Evolutionary conservation across 1,284 basidiomycete genomes (phyloP).

Genomic region (Pseudozyma sp.): DNA sequence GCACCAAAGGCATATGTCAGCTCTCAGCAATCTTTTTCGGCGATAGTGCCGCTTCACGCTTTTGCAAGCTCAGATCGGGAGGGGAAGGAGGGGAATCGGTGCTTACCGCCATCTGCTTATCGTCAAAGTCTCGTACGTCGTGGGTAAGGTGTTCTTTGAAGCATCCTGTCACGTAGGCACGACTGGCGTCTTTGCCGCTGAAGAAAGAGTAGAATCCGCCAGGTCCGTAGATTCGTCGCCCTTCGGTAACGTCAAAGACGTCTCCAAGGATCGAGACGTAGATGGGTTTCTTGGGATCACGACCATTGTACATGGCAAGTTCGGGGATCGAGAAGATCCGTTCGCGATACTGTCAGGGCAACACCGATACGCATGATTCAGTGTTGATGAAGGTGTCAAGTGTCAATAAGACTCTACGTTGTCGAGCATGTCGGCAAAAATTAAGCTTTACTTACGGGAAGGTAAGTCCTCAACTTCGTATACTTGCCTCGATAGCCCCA

Average conservation of each 20-base stretch:
- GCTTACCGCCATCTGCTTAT: constrained; percentile 51
- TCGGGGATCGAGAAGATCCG: constrained; percentile 79
- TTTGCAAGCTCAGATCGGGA: too few relatives aligned
- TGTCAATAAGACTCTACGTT: neutral
- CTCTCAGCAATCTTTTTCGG: too few relatives aligned
- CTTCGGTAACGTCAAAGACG: constrained; percentile 88
- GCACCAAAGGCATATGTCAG: too few relatives aligned
- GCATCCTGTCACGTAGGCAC: constrained; percentile 67
- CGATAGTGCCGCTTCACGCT: too few relatives aligned
- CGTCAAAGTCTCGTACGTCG: constrained; percentile 63
- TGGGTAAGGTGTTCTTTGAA: constrained; percentile 66
- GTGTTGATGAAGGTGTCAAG: neutral
- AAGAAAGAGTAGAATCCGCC: constrained; percentile 65
- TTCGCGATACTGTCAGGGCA: constrained; percentile 64
- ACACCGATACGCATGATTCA: neutral
- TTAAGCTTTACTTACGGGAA: constrained; percentile 55
- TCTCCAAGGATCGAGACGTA: constrained; percentile 84
- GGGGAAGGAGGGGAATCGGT: too few relatives aligned
- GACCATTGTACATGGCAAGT: constrained; percentile 82
- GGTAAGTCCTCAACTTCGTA: constrained; percentile 54
- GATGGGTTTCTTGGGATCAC: constrained; percentile 77
- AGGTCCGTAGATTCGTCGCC: constrained; percentile 81
- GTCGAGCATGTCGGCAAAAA: neutral
- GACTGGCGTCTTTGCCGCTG: constrained; percentile 63
- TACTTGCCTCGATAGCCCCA: constrained; percentile 68